A percentile compares a stretch with the other conserved stretches of the same genome.
These are phyloP conservation scores for Lachnellula cervina DNA, from an alignment of 2,329 filamentous ascomycete genomes.

Conservation along the genomic window DNA sequence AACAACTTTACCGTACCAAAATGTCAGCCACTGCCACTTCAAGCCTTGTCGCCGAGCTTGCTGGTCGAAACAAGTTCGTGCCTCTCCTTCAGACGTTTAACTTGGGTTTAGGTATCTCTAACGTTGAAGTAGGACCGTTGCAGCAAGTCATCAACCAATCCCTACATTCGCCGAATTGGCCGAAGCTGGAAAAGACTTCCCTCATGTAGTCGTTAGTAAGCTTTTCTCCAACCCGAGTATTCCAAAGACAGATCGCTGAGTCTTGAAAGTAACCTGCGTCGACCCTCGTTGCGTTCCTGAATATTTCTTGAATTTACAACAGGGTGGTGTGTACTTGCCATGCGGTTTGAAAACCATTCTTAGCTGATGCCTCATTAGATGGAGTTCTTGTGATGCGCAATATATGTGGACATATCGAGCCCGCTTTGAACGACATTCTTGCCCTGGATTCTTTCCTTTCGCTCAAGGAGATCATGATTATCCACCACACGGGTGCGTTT, in stretches of 20 bases:
- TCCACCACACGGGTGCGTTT: constrained; percentile 28
- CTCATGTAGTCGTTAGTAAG: constrained; percentile 5
- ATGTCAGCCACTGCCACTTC: not conserved
- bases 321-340: constrained; percentile 1
- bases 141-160: constrained; percentile 7
- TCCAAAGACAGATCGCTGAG: not conserved
- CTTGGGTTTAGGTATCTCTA: not conserved
- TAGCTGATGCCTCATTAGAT: not conserved
- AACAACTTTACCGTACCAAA: not conserved
- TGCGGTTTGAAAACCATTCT: too few relatives aligned
- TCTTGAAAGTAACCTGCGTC: constrained; percentile 5
- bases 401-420: constrained; percentile 21
- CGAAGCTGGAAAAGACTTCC: not conserved
- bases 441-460: constrained; percentile 20
- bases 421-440: constrained; percentile 19
- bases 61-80: constrained; percentile 8
- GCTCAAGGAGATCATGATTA: constrained; percentile 24
- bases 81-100: not conserved
- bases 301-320: constrained; percentile 10
- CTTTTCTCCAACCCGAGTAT: not conserved
- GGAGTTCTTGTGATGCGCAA: constrained; percentile 23
- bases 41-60: constrained; percentile 2
- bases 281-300: constrained; percentile 8
- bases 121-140: not conserved
- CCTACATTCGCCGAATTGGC: constrained; percentile 7